Base-by-base conservation (phyloP, 2,329 filamentous ascomycete species). In the Sclerotinia nivalis region DNA sequence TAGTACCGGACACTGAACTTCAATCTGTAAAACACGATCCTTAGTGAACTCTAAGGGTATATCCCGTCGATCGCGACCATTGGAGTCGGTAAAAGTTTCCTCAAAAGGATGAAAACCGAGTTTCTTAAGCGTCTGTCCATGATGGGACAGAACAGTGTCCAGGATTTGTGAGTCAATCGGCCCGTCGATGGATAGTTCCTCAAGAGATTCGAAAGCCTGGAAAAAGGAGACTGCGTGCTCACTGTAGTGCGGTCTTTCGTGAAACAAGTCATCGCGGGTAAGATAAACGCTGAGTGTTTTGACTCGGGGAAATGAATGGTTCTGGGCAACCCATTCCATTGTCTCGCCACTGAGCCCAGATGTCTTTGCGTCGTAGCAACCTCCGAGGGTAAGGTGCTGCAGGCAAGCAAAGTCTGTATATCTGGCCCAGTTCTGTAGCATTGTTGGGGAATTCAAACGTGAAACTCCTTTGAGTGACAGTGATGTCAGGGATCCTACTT, bases 1-100 rank as follows among this genome's bases (percentile, higher is more conserved):
- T 37, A 71, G 69, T 47, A 47, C 45, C 61, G 70, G 67, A 52
- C 67, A 71, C 47, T 66, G 61, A 40, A 40, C 54, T 61, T 71
- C 52, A 55, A 71, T 71, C 65, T 71, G 54, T 43, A 69, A 47
- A 67, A 69, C 20, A 61, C 52, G 61, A 47, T 71, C 55, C 56
- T 69, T 56, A 52, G 61, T 69, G 49, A 69, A 67, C 52, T 62
- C 66, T 43, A 71, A 69, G 37, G 70, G 67, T 62, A 69, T 69
- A 13, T 69, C 22, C 54, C 50, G 34, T 4, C 1, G 20, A 43
- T 59, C 20, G 8, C 7, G 8, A 43, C 8, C 8, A 59, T 20
- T 59, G 31, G 55, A 9, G 28, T 58, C 8, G 13, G 4, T 22
- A 20, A 20, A 9, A 31, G 7, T 34, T 34, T 45, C 4, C 60